Evolutionary conservation across 2,329 filamentous ascomycete genomes (phyloP).

Genomic region (Cordyceps militaris): DNA sequence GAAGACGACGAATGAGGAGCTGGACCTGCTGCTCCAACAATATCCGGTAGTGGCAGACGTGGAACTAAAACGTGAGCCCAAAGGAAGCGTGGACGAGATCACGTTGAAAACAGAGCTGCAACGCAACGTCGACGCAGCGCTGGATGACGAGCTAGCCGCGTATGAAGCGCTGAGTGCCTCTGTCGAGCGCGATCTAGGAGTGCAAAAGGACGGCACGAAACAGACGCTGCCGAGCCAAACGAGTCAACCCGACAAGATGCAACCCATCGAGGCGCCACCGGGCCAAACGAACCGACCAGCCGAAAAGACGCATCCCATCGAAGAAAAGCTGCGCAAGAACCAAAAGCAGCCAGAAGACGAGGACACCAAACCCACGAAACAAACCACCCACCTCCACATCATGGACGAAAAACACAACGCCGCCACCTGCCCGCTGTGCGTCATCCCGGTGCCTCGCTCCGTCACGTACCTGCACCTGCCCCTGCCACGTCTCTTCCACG

Average conservation of each 20-base stretch:
- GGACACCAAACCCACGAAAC: background rate
- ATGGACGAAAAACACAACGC: background rate
- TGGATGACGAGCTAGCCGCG: slow-evolving; percentile 9
- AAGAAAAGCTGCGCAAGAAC: background rate
- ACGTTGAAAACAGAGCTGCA: background rate
- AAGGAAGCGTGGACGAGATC: background rate
- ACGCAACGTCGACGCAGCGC: background rate
- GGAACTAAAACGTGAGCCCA: background rate
- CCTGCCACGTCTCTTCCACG: slow-evolving; percentile 40
- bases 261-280: background rate
- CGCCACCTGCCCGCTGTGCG: slow-evolving; percentile 9
- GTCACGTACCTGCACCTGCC: slow-evolving; percentile 35
- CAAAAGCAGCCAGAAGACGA: background rate
- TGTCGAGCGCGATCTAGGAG: slow-evolving; percentile 5
- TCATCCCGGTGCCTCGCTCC: slow-evolving; percentile 2
- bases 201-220: background rate
- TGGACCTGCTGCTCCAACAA: slow-evolving; percentile 22
- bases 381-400: background rate
- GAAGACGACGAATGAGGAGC: slow-evolving; percentile 22
- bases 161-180: slow-evolving; percentile 8
- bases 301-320: background rate
- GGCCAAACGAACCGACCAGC: background rate
- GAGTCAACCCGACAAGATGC: background rate
- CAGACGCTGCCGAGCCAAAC: background rate
- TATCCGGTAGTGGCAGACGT: slow-evolving; percentile 12